Evolutionary conservation across 2,329 filamentous ascomycete genomes (phyloP), one percentile per base, ranked within the genome.

Genomic region (Parastagonospora avenae): DNA sequence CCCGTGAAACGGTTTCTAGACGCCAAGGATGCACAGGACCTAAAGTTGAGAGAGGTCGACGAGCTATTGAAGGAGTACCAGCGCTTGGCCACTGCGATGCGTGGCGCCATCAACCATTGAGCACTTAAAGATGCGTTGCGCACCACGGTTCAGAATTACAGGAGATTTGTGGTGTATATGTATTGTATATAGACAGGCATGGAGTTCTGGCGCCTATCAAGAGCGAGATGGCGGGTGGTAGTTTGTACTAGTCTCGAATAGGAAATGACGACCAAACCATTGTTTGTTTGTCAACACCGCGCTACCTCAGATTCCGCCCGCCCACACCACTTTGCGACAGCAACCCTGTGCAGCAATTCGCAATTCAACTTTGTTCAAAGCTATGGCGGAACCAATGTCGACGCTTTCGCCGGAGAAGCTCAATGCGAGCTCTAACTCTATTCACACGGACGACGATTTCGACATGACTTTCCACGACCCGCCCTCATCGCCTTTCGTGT

Each of bases 401-500:
- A 49, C 53, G 24, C 50, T 71, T 36, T 71, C 67, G 10, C 61
- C 67, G 6, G 63, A 68, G 47, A 68, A 66, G 48, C 45, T 67
- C n/a, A 70, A 67, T 44, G 52, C 64, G n/a, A 48, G 52, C 35
- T 48, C 62, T 4, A 52, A 60, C 33, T 44, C 54, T 9, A 61
- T 63, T 39, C 48, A 48, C 16, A 57, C 53, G 16, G 63, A 66
- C 32, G 67, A 70, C 47, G 68, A 71, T 28, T 62, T 69, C 28
- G 70, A 73, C 38, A 73, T 71, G 41, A 66, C 66, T 39, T 75
- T 68, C 64, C 68, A 77, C 55, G 71, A 77, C 14, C 73, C 72
- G 19, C 75, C 75, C 5, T 80, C 77, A 48, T 81, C 79, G 32
- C 79, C 79, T 11, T 81, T 80, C 60, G 63, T 78, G n/a, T 68